A percentile compares a stretch with the other conserved stretches of the same genome.
Evolutionary conservation across 768 basidiomycete genomes (phyloP).

Genomic region (Mycena vulgaris): DNA sequence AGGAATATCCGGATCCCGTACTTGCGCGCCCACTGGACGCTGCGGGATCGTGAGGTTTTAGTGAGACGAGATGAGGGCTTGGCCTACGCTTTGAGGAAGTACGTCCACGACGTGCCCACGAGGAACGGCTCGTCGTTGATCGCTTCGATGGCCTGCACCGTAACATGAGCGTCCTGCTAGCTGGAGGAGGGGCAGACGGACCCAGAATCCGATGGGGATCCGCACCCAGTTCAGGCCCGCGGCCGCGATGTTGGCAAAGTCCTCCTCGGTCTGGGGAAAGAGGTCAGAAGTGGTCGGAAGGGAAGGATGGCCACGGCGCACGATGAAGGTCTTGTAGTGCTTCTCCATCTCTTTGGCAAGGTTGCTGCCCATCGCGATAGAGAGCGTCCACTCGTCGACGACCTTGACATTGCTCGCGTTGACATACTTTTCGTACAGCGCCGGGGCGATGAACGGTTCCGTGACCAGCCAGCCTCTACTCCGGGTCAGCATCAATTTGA

Average conservation of each 20-base stretch:
- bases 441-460: constrained; percentile 85
- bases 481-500: constrained; percentile 30
- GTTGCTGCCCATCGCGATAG: constrained; percentile 75
- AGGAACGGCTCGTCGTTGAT: constrained; percentile 86
- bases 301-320: constrained; percentile 51
- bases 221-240: constrained; percentile 92
- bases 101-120: constrained; percentile 82
- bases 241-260: constrained; percentile 80
- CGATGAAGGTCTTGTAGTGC: constrained; percentile 91
- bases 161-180: not conserved
- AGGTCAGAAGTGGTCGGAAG: constrained; percentile 4
- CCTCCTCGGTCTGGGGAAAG: constrained; percentile 71
- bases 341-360: constrained; percentile 78
- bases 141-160: constrained; percentile 77
- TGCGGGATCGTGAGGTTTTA: no score
- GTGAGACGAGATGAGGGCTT: constrained; percentile 34
- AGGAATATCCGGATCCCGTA: constrained; percentile 92
- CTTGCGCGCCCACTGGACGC: constrained; percentile 90
- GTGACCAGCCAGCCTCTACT: constrained; percentile 69
- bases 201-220: constrained; percentile 89
- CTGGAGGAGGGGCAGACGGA: not conserved
- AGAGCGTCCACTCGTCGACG: constrained; percentile 85
- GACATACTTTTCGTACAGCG: constrained; percentile 77
- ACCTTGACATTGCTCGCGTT: constrained; percentile 58
- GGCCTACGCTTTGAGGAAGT: constrained; percentile 66